Percentiles rank a stretch among this genome's conserved stretches.
Evolutionary conservation across 2,329 filamentous ascomycete species (phyloP).

Genomic region (Corynespora cassiicola): DNA sequence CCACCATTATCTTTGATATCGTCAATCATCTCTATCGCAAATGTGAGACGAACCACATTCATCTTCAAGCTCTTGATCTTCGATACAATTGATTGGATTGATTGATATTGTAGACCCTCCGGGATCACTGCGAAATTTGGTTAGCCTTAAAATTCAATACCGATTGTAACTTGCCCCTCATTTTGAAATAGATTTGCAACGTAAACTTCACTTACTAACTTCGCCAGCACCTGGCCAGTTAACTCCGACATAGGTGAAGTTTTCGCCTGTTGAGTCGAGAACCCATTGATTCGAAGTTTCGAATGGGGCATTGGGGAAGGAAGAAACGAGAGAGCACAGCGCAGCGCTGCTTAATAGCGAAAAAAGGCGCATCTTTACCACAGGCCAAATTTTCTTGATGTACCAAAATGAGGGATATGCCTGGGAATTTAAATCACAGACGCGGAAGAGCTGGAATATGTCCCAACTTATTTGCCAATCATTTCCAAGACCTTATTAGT

Average conservation of each 20-base stretch:
- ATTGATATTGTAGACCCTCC: constrained; percentile 65
- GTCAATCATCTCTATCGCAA: constrained; percentile 65
- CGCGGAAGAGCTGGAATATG: too few relatives aligned
- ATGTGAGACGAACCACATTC: constrained; percentile 69
- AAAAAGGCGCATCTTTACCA: constrained; percentile 27
- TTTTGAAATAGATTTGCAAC: too few relatives aligned
- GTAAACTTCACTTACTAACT: too few relatives aligned
- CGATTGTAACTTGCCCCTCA: too few relatives aligned
- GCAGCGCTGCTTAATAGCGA: constrained; percentile 18
- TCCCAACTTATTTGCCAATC: too few relatives aligned
- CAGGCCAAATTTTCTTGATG: neutral
- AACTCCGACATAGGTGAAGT: constrained; percentile 65
- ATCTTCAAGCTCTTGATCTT: constrained; percentile 63
- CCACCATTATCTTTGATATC: constrained; percentile 40
- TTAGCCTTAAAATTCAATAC: too few relatives aligned
- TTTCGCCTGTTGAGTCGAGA: constrained; percentile 45
- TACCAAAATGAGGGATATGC: too few relatives aligned
- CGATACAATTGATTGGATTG: constrained; percentile 57
- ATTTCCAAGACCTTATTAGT: too few relatives aligned
- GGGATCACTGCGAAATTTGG: too few relatives aligned
- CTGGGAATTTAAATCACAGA: too few relatives aligned
- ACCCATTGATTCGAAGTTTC: constrained; percentile 48
- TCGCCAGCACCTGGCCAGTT: constrained; percentile 69
- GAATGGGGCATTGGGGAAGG: constrained; percentile 37
- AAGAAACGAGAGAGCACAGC: constrained; percentile 22